These are phyloP conservation scores for Penicillium silybi DNA, from an alignment of 495 filamentous ascomycete species.

Conservation along the genomic window DNA sequence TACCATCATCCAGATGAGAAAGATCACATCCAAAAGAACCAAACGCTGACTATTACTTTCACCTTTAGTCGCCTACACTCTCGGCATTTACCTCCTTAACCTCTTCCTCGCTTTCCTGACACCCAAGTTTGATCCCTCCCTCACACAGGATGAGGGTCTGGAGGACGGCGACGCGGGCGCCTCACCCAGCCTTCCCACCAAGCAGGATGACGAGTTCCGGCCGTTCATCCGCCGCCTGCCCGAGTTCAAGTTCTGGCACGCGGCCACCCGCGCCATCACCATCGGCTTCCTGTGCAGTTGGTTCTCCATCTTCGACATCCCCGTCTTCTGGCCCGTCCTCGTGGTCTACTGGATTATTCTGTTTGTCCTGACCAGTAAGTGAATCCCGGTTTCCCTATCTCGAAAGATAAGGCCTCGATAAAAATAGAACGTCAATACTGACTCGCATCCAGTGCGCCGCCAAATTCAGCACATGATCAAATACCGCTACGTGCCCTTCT, in stretches of 20 bases:
- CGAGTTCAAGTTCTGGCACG: constrained; percentile 99
- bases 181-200: constrained; percentile 70
- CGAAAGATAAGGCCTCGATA: neutral
- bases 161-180: constrained; percentile 75
- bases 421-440: neutral
- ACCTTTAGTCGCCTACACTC: constrained; percentile 80
- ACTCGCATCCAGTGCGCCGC: constrained; percentile 70
- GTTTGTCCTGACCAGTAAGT: constrained; percentile 89
- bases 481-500: constrained; percentile 97
- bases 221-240: constrained; percentile 94
- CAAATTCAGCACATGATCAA: constrained; percentile 99
- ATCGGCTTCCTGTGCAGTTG: constrained; percentile 87
- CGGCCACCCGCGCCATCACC: constrained; percentile 78
- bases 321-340: constrained; percentile 97
- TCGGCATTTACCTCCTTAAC: constrained; percentile 98
- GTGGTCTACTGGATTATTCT: constrained; percentile 98
- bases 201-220: constrained; percentile 93
- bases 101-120: constrained; percentile 98
- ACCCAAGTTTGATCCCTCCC: constrained; percentile 97
- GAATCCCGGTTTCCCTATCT: neutral
- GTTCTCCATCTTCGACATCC: constrained; percentile 91
- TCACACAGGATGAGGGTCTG: constrained; percentile 91
- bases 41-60: neutral
- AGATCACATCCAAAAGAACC: neutral
- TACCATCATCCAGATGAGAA: neutral